Percentiles rank a stretch among this genome's conserved stretches.
Evolutionary conservation across 805 yeast species (phyloP).

Genomic region (Hanseniaspora vineae): DNA sequence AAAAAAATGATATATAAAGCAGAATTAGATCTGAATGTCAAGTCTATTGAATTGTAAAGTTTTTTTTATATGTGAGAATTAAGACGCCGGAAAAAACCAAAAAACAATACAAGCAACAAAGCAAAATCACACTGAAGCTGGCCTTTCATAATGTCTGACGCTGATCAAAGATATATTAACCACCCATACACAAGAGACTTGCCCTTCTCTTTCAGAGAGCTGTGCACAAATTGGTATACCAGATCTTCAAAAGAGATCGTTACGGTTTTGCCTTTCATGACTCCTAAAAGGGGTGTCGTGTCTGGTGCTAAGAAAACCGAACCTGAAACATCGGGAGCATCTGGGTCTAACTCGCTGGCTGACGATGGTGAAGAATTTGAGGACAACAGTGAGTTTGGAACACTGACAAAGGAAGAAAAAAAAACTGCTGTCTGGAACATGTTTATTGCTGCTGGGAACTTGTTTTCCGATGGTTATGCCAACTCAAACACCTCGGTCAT

Average conservation of each 20-base stretch:
- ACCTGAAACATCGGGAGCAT: too few relatives aligned
- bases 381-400: too few relatives aligned
- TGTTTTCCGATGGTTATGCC: constrained; percentile 87
- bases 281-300: not conserved
- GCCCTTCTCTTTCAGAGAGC: constrained; percentile 29
- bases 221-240: constrained; percentile 9
- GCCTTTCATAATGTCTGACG: not conserved
- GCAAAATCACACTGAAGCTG: not conserved
- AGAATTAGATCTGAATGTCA: too few relatives aligned
- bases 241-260: constrained; percentile 2
- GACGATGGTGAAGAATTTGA: too few relatives aligned
- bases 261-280: not conserved
- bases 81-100: not conserved
- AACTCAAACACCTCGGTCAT: constrained; percentile 77
- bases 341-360: too few relatives aligned
- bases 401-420: constrained; percentile 1
- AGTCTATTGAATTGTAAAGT: too few relatives aligned
- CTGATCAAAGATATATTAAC: constrained; percentile 9
- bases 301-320: not conserved
- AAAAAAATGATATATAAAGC: too few relatives aligned
- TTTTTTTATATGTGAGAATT: too few relatives aligned
- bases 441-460: constrained; percentile 10
- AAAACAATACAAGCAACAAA: not conserved
- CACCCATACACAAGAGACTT: constrained; percentile 32
- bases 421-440: constrained; percentile 2